Percentiles rank a stretch among this genome's conserved stretches.
phyloP scores from a whole-genome alignment of 2,329 filamentous ascomycete species.

The Didymella pomorum region DNA sequence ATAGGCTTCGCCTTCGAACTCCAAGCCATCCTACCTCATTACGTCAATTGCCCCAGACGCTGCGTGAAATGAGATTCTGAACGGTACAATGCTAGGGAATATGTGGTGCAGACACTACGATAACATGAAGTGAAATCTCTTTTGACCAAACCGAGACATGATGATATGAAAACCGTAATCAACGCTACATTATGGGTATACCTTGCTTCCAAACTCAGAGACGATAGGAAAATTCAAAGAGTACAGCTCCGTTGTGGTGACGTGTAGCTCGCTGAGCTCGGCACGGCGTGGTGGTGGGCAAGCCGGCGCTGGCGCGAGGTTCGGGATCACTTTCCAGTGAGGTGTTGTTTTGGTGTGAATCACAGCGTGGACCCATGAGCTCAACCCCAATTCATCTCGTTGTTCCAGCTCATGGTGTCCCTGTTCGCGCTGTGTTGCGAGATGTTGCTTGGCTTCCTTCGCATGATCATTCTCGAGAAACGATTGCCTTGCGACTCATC shows the following conservation, averaged over 20 bases:
- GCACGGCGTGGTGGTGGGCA: constrained; percentile 6
- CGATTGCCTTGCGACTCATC: constrained; percentile 45
- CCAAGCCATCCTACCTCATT: constrained; percentile 26
- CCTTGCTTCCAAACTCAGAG: constrained; percentile 35
- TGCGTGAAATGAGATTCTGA: constrained; percentile 13
- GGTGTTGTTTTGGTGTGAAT: constrained; percentile 8
- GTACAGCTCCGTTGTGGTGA: constrained; percentile 46
- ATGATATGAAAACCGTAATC: constrained; percentile 26
- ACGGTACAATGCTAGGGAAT: constrained; percentile 4
- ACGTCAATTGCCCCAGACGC: constrained; percentile 23
- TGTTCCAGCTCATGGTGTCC: constrained; percentile 46
- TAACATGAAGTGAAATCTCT: constrained; percentile 16
- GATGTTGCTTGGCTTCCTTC: constrained; percentile 48
- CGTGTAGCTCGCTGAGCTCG: constrained; percentile 43
- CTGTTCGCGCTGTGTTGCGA: constrained; percentile 47
- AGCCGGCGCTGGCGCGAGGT: constrained; percentile 39
- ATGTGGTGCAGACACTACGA: constrained; percentile 18
- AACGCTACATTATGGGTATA: constrained; percentile 50
- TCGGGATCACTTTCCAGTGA: constrained; percentile 53
- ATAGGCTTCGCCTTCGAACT: constrained; percentile 22
- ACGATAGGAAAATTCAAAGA: constrained; percentile 34
- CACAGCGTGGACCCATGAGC: background rate
- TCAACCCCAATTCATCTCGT: constrained; percentile 49
- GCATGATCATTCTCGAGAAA: constrained; percentile 48
- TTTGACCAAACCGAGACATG: constrained; percentile 15